phyloP scores from a whole-genome alignment of 1,139 yeast species.

The Nadsonia starkeyi-henricii region DNA sequence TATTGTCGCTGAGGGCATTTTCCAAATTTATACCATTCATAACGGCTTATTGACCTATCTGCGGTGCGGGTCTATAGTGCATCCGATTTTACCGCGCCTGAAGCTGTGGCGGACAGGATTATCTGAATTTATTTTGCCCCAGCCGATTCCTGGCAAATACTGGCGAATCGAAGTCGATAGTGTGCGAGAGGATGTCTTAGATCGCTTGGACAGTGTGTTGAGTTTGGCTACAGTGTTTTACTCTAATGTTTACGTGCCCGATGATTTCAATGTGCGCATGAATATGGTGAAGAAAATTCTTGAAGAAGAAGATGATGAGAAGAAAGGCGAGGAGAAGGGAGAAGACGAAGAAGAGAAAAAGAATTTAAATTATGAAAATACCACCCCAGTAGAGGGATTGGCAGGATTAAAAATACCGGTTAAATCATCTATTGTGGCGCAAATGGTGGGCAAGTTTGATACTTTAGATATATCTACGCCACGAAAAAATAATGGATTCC shows the following conservation, averaged over 20 bases:
- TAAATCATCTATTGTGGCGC: neutral
- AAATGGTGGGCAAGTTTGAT: neutral
- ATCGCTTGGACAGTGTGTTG: neutral
- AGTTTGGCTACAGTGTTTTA: neutral
- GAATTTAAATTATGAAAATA: neutral
- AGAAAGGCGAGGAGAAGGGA: no score
- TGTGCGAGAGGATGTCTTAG: neutral
- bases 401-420: no score
- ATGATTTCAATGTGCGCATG: neutral
- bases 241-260: neutral
- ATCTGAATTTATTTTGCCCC: slow-evolving; percentile 47
- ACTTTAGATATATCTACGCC: neutral
- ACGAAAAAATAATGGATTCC: no score
- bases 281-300: neutral
- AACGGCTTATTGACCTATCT: slow-evolving; percentile 51
- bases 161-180: slow-evolving; percentile 42
- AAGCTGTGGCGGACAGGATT: slow-evolving; percentile 40
- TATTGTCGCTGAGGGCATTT: slow-evolving; percentile 31
- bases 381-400: no score
- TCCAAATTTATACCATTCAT: slow-evolving; percentile 52
- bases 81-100: slow-evolving; percentile 51
- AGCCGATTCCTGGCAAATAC: slow-evolving; percentile 57
- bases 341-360: neutral
- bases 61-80: slow-evolving; percentile 43
- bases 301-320: neutral